These are phyloP conservation scores for Saccharomyces kudriavzevii DNA, from an alignment of 805 yeast genomes.

Conservation along the genomic window DNA sequence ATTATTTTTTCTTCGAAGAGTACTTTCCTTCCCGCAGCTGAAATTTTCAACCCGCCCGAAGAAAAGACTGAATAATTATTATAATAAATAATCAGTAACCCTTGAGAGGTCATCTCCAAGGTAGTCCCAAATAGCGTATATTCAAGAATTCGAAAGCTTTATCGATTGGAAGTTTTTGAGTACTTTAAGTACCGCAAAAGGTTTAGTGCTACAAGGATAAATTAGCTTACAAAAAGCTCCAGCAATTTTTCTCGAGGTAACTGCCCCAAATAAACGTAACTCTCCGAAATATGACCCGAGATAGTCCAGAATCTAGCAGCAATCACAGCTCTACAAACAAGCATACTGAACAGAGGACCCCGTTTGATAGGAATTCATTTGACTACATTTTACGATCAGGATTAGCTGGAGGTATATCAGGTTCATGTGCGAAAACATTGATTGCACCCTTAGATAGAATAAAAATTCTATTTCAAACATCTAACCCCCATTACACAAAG, in stretches of 20 bases:
- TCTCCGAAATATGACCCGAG: background rate
- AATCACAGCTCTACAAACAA: background rate
- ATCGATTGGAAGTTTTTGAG: background rate
- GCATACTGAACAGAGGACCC: constrained; percentile 5
- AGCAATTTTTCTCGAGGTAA: background rate
- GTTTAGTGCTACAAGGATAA: too few relatives aligned
- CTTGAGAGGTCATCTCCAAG: background rate
- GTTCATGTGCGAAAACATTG: constrained; percentile 89
- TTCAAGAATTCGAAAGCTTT: background rate
- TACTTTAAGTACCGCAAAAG: background rate
- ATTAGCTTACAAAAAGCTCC: background rate
- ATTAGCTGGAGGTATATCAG: constrained; percentile 90
- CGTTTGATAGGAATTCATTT: constrained; percentile 55
- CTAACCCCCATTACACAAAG: constrained; percentile 78
- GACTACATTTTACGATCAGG: constrained; percentile 82
- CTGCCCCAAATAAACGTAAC: background rate
- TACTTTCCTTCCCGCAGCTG: background rate
- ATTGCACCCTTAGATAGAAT: constrained; percentile 95
- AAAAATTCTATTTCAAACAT: constrained; percentile 89
- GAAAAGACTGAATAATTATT: background rate
- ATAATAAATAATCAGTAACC: background rate
- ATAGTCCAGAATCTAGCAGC: background rate
- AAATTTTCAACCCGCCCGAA: background rate
- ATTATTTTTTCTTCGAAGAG: background rate
- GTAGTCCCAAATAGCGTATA: background rate